phyloP scores from a whole-genome alignment of 768 basidiomycete species.

The Lentinula edodes region DNA sequence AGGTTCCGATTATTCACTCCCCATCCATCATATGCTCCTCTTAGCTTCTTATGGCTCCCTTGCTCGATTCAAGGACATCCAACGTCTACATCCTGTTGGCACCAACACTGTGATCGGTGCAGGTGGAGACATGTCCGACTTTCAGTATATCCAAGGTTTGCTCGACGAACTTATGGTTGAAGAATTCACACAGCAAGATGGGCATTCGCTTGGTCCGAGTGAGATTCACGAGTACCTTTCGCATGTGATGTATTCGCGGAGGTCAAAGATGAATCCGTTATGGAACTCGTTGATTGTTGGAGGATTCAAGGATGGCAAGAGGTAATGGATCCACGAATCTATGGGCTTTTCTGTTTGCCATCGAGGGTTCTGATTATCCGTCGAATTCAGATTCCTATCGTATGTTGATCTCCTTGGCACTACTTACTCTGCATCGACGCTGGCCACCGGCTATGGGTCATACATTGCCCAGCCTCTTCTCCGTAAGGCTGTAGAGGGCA shows the following conservation, averaged over 20 bases:
- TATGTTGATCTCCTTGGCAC: constrained; percentile 97
- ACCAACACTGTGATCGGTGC: constrained; percentile 84
- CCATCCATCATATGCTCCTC: background rate
- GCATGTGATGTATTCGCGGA: constrained; percentile 84
- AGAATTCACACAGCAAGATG: constrained; percentile 80
- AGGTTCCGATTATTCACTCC: background rate
- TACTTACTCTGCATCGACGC: constrained; percentile 87
- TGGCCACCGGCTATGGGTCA: constrained; percentile 92
- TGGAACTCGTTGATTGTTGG: constrained; percentile 96
- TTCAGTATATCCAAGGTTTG: constrained; percentile 81
- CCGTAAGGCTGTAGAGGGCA: constrained; percentile 84
- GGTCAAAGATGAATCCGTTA: constrained; percentile 86
- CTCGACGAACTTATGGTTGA: constrained; percentile 75
- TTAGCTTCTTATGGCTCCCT: constrained; percentile 95
- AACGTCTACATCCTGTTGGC: constrained; percentile 83
- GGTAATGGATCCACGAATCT: constrained; percentile 35
- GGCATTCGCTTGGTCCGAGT: constrained; percentile 74
- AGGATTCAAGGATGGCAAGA: constrained; percentile 80
- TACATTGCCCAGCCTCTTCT: constrained; percentile 92
- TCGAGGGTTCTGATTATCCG: background rate
- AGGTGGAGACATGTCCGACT: constrained; percentile 96
- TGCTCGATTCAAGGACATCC: constrained; percentile 92
- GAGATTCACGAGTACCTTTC: constrained; percentile 92
- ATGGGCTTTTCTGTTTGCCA: background rate
- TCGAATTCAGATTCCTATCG: constrained; percentile 69